Evolutionary conservation across 139 green algal genomes (phyloP), one percentile per base, ranked within the genome.

Genomic region (Tetradesmus lagerheimii): DNA sequence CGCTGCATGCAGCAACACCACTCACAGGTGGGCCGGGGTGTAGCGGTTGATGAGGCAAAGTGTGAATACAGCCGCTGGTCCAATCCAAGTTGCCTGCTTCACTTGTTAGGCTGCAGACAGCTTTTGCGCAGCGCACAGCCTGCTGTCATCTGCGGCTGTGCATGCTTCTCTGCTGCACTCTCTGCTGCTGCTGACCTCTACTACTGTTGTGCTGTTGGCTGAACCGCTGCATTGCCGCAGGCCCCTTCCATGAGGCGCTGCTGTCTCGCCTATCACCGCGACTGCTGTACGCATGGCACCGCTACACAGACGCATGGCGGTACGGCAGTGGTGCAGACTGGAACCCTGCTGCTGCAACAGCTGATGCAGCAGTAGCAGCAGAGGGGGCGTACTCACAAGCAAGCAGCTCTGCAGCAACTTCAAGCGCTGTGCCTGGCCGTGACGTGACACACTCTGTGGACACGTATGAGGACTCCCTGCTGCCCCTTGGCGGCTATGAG

Each of bases 241-340:
- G 80, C 35, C 84, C 66, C 15, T 34, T 89, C 4, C 84, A 89
- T 89, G 84, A 89, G 66, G 66, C 41, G 25, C 53, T 89, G 84
- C 84, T 82, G 38, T 29, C 84, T 8, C 37, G 16, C 41, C 34
- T 71, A 23, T 71, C 34, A 41, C 66, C 84, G 0, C 66, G 39
- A 3, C 39, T 89, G 39, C 66, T 89, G 37, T 89, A 89, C 66
- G 5, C 45, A 0, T 89, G 84, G 84, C 84, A 89, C 66, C 45
- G 84, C 34, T 82, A 66, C 15, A 15, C n/a, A 25, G 84, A 89
- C 18, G 84, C 84, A 25, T 89, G 84, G 84, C 38, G 35, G 25
- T 89, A 82, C n/a, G 84, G 84, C 84, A 89, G 84, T 39, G 84
- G 84, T 66, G 39, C 39, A 34, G 84, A 89, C 84, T 89, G 43